phyloP scores from a whole-genome alignment of 2,329 filamentous ascomycete species.

The Sclerotinia spermophila region DNA sequence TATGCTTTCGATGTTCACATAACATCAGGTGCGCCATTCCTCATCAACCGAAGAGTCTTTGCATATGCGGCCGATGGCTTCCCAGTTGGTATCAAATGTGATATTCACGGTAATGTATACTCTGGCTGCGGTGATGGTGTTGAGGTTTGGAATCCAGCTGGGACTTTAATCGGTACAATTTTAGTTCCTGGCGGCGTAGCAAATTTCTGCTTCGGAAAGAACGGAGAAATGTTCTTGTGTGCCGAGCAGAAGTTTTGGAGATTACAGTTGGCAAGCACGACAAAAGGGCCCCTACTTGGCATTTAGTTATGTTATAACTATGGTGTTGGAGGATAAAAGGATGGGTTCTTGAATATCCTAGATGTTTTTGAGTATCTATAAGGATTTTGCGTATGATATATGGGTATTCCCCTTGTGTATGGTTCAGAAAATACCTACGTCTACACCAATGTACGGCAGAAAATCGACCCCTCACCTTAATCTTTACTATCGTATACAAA shows the following conservation, averaged over 20 bases:
- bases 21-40: conserved; percentile 23
- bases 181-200: conserved; percentile 31
- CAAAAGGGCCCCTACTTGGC: conserved; percentile 25
- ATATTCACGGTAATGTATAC: conserved; percentile 53
- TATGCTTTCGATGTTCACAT: conserved; percentile 29
- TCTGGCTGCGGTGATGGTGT: conserved; percentile 53
- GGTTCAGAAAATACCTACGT: not conserved
- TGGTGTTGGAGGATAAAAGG: not conserved
- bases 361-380: not conserved
- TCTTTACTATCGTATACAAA: not conserved
- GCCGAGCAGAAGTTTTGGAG: conserved; percentile 32
- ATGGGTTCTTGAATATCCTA: not conserved
- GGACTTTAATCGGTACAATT: conserved; percentile 50
- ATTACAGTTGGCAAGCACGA: conserved; percentile 23
- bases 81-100: conserved; percentile 57
- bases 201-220: conserved; percentile 35
- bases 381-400: not conserved
- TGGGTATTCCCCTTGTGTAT: not conserved
- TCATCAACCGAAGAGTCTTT: conserved; percentile 43
- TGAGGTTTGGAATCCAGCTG: conserved; percentile 50
- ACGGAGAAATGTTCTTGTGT: conserved; percentile 32
- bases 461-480: not conserved
- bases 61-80: conserved; percentile 52
- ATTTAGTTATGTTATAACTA: not conserved
- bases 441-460: too few species aligned